Evolutionary conservation across 345 rosid species (phyloP).

Genomic region (Iberis pinnata): DNA sequence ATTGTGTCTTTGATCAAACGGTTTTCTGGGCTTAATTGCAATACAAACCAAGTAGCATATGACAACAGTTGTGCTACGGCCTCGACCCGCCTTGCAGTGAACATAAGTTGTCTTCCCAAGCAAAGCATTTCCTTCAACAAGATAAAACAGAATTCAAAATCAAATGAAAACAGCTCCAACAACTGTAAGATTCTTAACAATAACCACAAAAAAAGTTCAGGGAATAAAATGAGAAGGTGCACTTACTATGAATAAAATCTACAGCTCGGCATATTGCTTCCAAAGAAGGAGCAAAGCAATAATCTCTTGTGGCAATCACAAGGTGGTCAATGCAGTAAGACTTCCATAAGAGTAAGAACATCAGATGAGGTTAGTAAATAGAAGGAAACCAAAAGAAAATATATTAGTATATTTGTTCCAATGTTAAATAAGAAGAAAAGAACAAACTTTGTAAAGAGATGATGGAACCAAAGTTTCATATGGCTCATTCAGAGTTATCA

Average conservation of each 20-base stretch:
- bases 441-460: slow-evolving; percentile 57
- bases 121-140: slow-evolving; percentile 52
- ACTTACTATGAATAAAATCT: slow-evolving; percentile 71
- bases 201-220: background rate
- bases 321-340: slow-evolving; percentile 75
- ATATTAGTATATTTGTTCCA: background rate
- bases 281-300: slow-evolving; percentile 91
- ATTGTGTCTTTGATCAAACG: background rate
- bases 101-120: slow-evolving; percentile 63
- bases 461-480: slow-evolving; percentile 87
- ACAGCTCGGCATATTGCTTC: slow-evolving; percentile 75
- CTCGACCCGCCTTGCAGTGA: slow-evolving; percentile 98
- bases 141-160: slow-evolving; percentile 13
- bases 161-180: background rate
- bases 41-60: slow-evolving; percentile 79
- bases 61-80: slow-evolving; percentile 93
- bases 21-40: background rate
- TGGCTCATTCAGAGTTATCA: slow-evolving; percentile 67
- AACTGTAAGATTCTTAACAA: slow-evolving; percentile 3
- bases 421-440: background rate
- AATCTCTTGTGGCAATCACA: slow-evolving; percentile 95
- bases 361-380: slow-evolving; percentile 12
- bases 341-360: slow-evolving; percentile 34
- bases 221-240: slow-evolving; percentile 6
- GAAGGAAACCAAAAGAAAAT: slow-evolving; percentile 15